Evolutionary conservation across 2,329 filamentous ascomycete genomes (phyloP).

Genomic region (Hypoxylon sp.): DNA sequence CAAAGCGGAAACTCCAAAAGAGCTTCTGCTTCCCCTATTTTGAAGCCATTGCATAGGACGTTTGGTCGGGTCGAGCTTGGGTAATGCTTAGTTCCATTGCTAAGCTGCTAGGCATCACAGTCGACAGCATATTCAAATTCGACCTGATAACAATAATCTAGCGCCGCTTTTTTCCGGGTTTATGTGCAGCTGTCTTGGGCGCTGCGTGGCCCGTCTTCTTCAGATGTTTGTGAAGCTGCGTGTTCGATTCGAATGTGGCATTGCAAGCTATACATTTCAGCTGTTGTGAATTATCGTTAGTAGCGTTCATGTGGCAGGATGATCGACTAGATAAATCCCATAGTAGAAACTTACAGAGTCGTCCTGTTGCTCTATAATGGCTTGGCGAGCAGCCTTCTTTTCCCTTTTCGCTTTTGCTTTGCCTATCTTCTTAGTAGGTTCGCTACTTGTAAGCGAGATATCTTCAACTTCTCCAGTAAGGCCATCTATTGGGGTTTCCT

Average conservation of each 20-base stretch:
- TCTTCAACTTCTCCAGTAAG: constrained; percentile 41
- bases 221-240: constrained; percentile 80
- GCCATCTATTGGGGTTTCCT: constrained; percentile 21
- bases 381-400: constrained; percentile 60
- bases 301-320: not conserved
- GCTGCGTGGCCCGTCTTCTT: constrained; percentile 74
- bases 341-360: constrained; percentile 52
- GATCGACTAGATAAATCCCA: not conserved
- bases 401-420: constrained; percentile 66
- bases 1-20: not conserved
- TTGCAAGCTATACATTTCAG: constrained; percentile 62
- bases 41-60: not conserved
- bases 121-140: constrained; percentile 10
- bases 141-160: constrained; percentile 39
- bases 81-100: constrained; percentile 5
- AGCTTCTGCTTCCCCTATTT: not conserved
- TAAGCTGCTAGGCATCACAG: constrained; percentile 7
- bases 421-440: constrained; percentile 58
- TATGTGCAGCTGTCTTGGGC: constrained; percentile 50
- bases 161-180: constrained; percentile 55
- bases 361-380: constrained; percentile 51
- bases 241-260: constrained; percentile 69
- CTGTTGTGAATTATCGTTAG: constrained; percentile 45
- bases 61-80: not conserved
- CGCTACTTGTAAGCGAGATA: constrained; percentile 47